Percentiles rank a stretch among this genome's conserved stretches.
phyloP scores from a whole-genome alignment of 495 filamentous ascomycete genomes.

The Podospora tetraspora region DNA sequence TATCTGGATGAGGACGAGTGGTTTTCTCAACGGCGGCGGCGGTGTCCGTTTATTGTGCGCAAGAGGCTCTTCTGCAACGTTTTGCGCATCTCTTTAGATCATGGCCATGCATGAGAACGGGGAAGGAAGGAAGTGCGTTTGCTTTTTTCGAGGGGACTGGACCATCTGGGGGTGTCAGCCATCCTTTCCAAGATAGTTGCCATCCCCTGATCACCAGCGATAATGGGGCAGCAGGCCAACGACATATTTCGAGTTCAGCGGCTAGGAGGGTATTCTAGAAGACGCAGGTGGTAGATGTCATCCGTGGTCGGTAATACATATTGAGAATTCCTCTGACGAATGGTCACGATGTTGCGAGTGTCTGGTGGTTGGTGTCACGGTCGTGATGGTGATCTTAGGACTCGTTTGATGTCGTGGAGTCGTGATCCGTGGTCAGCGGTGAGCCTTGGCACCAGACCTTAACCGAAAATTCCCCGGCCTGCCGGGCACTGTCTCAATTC shows the following conservation, averaged over 20 bases:
- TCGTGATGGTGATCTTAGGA: not conserved
- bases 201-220: not conserved
- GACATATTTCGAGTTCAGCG: not conserved
- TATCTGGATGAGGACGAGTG: not conserved
- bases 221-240: not conserved
- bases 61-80: not conserved
- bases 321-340: not conserved
- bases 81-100: not conserved
- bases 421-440: not conserved
- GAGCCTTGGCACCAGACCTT: not conserved
- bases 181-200: not conserved
- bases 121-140: not conserved
- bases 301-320: not conserved
- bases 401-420: not conserved
- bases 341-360: not conserved
- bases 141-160: not conserved
- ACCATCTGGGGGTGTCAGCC: not conserved
- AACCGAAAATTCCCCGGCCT: slow-evolving; percentile 1
- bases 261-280: not conserved
- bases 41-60: not conserved
- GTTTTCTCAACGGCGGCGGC: not conserved
- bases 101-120: not conserved
- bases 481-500: not conserved
- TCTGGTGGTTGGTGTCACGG: not conserved
- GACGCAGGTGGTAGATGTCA: not conserved